Evolutionary conservation across 768 basidiomycete genomes (phyloP).

Genomic region (Rhodosporidiobolus sp.): DNA sequence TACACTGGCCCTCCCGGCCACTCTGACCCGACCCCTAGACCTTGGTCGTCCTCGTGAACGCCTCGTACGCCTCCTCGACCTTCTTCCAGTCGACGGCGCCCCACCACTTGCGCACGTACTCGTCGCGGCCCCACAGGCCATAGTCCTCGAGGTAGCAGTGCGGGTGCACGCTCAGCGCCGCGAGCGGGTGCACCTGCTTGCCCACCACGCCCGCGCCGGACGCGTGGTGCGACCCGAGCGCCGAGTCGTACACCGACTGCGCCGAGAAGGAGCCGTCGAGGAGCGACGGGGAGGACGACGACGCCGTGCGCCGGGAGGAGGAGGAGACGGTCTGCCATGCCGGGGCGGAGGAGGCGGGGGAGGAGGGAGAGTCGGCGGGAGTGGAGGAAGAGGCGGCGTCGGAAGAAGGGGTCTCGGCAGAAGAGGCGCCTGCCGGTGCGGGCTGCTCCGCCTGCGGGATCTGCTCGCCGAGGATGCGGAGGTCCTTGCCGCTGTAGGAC

Average conservation of each 20-base stretch:
- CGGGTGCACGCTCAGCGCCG: conserved; percentile 73
- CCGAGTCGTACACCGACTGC: not conserved
- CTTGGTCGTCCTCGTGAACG: conserved; percentile 5
- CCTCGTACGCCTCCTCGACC: conserved; percentile 49
- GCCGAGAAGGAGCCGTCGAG: not conserved
- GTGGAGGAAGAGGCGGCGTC: not conserved
- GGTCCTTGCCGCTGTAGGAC: conserved; percentile 7
- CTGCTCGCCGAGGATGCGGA: conserved; percentile 29
- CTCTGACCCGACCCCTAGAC: not conserved
- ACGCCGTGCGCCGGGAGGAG: not conserved
- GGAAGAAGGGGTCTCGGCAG: not conserved
- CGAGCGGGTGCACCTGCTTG: conserved; percentile 65
- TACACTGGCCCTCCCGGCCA: not conserved
- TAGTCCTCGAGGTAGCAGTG: conserved; percentile 82
- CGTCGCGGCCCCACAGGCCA: conserved; percentile 87
- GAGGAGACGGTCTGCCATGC: conserved; percentile 17
- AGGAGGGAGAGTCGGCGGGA: too few relatives aligned
- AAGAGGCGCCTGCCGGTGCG: not conserved
- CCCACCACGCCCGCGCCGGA: conserved; percentile 54
- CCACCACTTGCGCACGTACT: conserved; percentile 81
- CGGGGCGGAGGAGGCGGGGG: not conserved
- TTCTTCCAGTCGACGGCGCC: conserved; percentile 72
- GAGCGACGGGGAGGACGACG: not conserved
- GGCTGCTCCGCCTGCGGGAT: conserved; percentile 2
- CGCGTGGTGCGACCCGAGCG: not conserved